Evolutionary conservation across 169 alveolate species (phyloP).

Genomic region (Eimeria falciformis): DNA sequence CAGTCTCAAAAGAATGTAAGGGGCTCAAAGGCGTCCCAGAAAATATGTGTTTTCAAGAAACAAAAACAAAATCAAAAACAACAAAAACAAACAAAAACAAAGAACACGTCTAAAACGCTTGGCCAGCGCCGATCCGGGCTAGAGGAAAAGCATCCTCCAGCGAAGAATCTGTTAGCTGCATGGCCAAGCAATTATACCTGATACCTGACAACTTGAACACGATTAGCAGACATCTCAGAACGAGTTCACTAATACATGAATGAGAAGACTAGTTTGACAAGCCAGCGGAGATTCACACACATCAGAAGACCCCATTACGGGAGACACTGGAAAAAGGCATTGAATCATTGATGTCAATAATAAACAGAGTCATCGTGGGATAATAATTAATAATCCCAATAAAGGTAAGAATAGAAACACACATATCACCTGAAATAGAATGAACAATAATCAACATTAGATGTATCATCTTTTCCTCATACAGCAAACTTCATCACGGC

Average conservation of each 20-base stretch:
- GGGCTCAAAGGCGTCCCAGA: conserved; percentile 28
- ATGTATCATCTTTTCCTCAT: background rate
- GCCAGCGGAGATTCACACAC: conserved; percentile 35
- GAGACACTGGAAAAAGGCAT: background rate
- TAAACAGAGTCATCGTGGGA: background rate
- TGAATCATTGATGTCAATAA: background rate
- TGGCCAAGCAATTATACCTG: background rate
- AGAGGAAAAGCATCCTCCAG: background rate
- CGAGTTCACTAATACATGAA: no score
- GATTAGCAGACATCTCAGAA: background rate
- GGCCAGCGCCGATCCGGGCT: conserved; percentile 15
- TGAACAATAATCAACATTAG: background rate
- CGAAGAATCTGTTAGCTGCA: background rate
- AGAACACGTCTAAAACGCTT: conserved; percentile 25
- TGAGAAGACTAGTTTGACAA: background rate
- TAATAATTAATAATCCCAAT: background rate
- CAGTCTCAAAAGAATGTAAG: background rate
- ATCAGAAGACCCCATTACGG: background rate
- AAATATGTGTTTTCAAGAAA: background rate
- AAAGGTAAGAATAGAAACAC: background rate
- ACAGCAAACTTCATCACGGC: background rate
- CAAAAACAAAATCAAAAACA: background rate
- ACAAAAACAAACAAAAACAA: background rate
- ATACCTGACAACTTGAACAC: conserved; percentile 9
- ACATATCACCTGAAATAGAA: background rate